Evolutionary conservation across 2,329 filamentous ascomycete species (phyloP).

Genomic region (Dryadomyces sulphureus): DNA sequence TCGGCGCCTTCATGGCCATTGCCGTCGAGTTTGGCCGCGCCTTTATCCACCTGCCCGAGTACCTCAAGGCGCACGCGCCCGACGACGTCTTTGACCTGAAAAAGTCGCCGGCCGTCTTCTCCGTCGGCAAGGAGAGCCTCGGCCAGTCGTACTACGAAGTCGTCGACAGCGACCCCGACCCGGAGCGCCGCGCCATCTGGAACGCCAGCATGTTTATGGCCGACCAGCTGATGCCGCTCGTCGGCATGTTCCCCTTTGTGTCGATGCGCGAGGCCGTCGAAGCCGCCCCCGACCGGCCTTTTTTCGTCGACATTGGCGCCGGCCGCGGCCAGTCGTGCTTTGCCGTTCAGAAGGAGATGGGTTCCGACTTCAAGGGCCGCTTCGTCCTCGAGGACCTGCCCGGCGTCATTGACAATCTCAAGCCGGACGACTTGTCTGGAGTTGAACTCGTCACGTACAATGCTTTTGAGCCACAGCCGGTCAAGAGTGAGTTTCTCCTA

Average conservation of each 20-base stretch:
- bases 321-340: constrained; percentile 1
- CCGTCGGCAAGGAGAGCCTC: constrained; percentile 1
- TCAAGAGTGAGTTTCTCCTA: neutral
- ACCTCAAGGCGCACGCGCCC: neutral
- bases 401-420: neutral
- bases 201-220: constrained; percentile 2
- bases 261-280: neutral
- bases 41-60: constrained; percentile 2
- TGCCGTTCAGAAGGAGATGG: constrained; percentile 1
- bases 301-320: constrained; percentile 2
- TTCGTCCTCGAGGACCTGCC: constrained; percentile 1
- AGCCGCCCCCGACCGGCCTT: neutral
- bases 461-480: constrained; percentile 1
- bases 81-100: constrained; percentile 4
- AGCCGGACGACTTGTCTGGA: neutral
- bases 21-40: neutral
- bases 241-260: constrained; percentile 3
- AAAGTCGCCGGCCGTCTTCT: constrained; percentile 1
- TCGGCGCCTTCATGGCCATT: constrained; percentile 1
- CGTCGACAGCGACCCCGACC: neutral
- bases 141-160: constrained; percentile 3
- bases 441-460: neutral
- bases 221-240: neutral
- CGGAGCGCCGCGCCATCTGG: constrained; percentile 1
- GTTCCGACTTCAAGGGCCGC: neutral